phyloP scores from a whole-genome alignment of 495 filamentous ascomycete species.

The Penicillium coprophilum region DNA sequence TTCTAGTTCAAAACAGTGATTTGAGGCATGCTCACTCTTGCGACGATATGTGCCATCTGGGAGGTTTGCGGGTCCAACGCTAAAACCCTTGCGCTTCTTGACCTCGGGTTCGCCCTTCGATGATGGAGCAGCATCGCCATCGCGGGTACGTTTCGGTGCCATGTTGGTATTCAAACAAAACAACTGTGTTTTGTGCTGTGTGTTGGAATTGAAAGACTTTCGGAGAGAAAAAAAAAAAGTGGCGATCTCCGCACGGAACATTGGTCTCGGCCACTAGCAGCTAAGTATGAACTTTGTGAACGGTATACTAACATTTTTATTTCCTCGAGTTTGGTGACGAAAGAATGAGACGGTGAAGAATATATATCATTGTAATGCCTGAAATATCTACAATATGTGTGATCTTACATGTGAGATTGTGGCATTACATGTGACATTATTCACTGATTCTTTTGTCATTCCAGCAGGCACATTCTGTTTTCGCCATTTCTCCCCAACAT shows the following conservation, averaged over 20 bases:
- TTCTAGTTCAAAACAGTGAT: not conserved
- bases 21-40: slow-evolving; percentile 61
- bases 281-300: not conserved
- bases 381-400: not conserved
- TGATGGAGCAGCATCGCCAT: slow-evolving; percentile 43
- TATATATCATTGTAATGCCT: not conserved
- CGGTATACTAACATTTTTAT: not conserved
- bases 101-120: slow-evolving; percentile 41
- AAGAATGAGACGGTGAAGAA: too few relatives aligned
- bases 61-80: slow-evolving; percentile 86
- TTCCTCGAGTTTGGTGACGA: not conserved
- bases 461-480: not conserved
- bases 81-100: slow-evolving; percentile 66
- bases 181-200: not conserved
- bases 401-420: too few relatives aligned
- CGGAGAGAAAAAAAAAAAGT: slow-evolving; percentile 26
- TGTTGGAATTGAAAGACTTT: not conserved
- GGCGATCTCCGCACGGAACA: slow-evolving; percentile 22
- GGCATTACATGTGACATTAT: too few relatives aligned
- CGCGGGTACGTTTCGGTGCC: slow-evolving; percentile 62
- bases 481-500: not conserved
- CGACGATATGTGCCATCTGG: slow-evolving; percentile 90
- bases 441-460: not conserved
- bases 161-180: slow-evolving; percentile 26
- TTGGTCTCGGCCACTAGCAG: slow-evolving; percentile 5